A percentile compares a stretch with the other conserved stretches of the same genome.
These are phyloP conservation scores for Artomyces pyxidatus DNA, from an alignment of 768 basidiomycete species.

Conservation along the genomic window DNA sequence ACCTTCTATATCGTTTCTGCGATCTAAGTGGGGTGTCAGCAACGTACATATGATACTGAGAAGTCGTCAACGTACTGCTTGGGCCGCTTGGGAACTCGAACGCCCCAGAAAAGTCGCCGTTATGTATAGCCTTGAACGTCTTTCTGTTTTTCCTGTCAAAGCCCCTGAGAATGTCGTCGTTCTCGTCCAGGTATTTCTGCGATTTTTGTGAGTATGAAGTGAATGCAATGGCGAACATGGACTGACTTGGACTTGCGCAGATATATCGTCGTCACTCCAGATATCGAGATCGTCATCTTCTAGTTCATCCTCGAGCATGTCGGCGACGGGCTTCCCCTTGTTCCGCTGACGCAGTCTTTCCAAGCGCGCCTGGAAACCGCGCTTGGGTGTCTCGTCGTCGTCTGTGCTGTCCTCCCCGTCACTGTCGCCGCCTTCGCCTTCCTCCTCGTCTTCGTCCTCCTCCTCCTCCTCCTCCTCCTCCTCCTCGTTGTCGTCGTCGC, in stretches of 20 bases:
- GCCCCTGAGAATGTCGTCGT: slow-evolving; percentile 38
- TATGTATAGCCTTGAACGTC: slow-evolving; percentile 49
- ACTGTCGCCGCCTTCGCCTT: slow-evolving; percentile 15
- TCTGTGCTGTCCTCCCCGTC: slow-evolving; percentile 26
- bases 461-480: slow-evolving; percentile 13
- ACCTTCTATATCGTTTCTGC: slow-evolving; percentile 38
- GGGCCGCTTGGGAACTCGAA: slow-evolving; percentile 27
- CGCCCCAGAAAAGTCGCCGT: slow-evolving; percentile 40
- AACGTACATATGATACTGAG: not conserved
- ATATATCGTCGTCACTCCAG: slow-evolving; percentile 15
- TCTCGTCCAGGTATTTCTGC: slow-evolving; percentile 38
- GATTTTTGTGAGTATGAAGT: not conserved
- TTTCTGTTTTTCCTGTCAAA: slow-evolving; percentile 43
- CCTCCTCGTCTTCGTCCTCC: slow-evolving; percentile 14
- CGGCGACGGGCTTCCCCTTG: slow-evolving; percentile 13
- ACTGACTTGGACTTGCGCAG: slow-evolving; percentile 17
- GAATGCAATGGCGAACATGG: not conserved
- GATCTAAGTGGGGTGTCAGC: slow-evolving; percentile 20
- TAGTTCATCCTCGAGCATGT: slow-evolving; percentile 13
- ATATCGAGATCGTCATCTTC: slow-evolving; percentile 30
- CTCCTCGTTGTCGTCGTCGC: not conserved
- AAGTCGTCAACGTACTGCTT: slow-evolving; percentile 37
- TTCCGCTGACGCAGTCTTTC: slow-evolving; percentile 23
- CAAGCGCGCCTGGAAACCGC: slow-evolving; percentile 30
- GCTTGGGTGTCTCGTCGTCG: slow-evolving; percentile 28